A percentile compares a stretch with the other conserved stretches of the same genome.
Conservation (phyloP, 2,329 filamentous ascomycete genomes). For the Epichloe aotearoae region DNA sequence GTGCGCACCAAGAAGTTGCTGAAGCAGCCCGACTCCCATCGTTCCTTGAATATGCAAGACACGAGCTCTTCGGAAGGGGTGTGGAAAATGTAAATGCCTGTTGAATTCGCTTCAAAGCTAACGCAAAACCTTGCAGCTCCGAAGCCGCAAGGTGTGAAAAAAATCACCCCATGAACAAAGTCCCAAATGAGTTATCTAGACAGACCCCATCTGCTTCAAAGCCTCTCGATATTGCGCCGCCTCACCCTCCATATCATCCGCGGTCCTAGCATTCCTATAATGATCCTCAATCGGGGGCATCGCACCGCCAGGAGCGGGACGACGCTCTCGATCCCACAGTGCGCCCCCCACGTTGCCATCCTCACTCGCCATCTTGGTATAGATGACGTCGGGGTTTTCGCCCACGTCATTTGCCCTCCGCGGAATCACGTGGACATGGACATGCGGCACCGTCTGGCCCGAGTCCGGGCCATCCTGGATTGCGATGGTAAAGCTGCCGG, state of each 20-base stretch:
- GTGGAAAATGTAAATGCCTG: background rate
- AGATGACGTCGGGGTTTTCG: slow-evolving; percentile 52
- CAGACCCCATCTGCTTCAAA: slow-evolving; percentile 26
- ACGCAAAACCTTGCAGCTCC: too few relatives aligned
- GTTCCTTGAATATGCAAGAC: background rate
- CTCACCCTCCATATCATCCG: slow-evolving; percentile 69
- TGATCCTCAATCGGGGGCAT: slow-evolving; percentile 65
- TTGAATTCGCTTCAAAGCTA: too few relatives aligned
- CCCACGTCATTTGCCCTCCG: slow-evolving; percentile 41
- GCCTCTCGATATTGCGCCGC: slow-evolving; percentile 50
- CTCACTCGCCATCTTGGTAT: slow-evolving; percentile 70
- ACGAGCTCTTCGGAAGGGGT: background rate
- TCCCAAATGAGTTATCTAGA: slow-evolving; percentile 9
- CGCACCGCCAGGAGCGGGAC: slow-evolving; percentile 35
- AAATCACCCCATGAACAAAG: background rate
- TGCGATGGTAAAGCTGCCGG: slow-evolving; percentile 77
- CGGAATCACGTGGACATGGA: slow-evolving; percentile 88
- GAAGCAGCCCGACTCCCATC: background rate
- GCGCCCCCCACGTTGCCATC: slow-evolving; percentile 72
- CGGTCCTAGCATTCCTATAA: slow-evolving; percentile 50
- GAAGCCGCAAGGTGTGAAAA: too few relatives aligned
- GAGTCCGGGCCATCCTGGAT: slow-evolving; percentile 87
- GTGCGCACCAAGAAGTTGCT: background rate
- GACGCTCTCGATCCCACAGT: slow-evolving; percentile 40
- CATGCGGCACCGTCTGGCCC: slow-evolving; percentile 86